Base-by-base conservation (phyloP, 805 yeast genomes). In the Monosporozyma yasuniensis region DNA sequence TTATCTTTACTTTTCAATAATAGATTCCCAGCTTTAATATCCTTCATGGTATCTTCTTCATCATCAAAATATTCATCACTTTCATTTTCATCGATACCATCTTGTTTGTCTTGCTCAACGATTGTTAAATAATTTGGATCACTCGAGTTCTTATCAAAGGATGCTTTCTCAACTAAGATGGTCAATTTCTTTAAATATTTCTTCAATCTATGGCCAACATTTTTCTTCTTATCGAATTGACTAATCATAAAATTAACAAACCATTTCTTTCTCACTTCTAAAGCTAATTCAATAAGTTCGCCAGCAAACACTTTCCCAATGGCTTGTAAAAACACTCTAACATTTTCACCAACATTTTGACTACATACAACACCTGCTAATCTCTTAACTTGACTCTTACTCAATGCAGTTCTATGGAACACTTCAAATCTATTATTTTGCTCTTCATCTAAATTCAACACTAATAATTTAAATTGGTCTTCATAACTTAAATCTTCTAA, bases 401-500 rank as follows among this genome's bases (percentile, higher is more conserved):
- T 82, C 49, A 84, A 64, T 41, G 84, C 80, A 39, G 95, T 83
- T 56, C 98, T 73, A 55, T 96, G 76, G 66, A 81, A 89, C 21
- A 84, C 85, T 63, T 89, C 96, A 65, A 88, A 91, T 47, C 96
- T 69, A 50, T 83, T 81, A 81, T 86, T 82, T 62, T 91, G 97
- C 27, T 81, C 86, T n/a, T 78, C 78, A 55, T 84, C 84, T 63
- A 91, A 78, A 54, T 81, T 79, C 19, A 87, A 79, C 51, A 89
- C 76, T 54, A 90, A 71, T 25, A 88, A 60, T 49, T 81, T 72
- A 49, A 79, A 74, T 50, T 76, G 72, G 41, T 84, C 87, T 53
- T 81, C 83, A 48, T 79, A 74, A 21, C 65, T 70, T 48, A 70
- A 50, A 37, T 72, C 72, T 46, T 59, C 56, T 18, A 61, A 55